These are phyloP conservation scores for Ophiostoma himal-ulmi DNA, from an alignment of 2,329 filamentous ascomycete genomes.

Conservation along the genomic window DNA sequence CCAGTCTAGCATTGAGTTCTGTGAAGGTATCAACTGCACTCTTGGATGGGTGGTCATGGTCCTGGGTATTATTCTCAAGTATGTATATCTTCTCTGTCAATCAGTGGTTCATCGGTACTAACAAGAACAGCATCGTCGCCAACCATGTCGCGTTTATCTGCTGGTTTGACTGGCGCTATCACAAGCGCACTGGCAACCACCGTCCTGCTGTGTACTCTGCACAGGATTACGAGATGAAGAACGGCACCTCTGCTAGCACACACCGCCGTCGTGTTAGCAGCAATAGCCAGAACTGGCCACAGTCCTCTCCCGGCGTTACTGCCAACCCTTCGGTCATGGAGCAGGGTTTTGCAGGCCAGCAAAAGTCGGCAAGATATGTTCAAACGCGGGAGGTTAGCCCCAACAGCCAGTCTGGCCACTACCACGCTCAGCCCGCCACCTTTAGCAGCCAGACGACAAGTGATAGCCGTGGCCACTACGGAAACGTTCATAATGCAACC, in stretches of 20 bases:
- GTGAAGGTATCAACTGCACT: background rate
- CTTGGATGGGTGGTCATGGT: background rate
- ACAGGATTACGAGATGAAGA: background rate
- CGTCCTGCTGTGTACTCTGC: background rate
- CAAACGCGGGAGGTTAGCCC: background rate
- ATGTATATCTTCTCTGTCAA: background rate
- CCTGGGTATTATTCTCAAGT: background rate
- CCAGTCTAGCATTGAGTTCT: background rate
- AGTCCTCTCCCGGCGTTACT: background rate
- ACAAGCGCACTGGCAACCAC: background rate
- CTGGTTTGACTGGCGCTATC: background rate
- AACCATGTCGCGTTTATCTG: background rate
- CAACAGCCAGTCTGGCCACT: background rate
- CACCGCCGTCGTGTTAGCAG: background rate
- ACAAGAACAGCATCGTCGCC: background rate
- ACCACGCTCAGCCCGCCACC: background rate
- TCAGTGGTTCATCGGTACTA: background rate
- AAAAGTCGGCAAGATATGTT: background rate
- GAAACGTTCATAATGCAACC: background rate
- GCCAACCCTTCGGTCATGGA: background rate
- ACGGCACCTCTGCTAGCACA: background rate
- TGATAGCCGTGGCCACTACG: background rate
- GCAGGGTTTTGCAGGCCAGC: background rate
- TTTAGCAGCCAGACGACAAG: background rate
- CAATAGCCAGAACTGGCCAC: background rate